Evolutionary conservation across 129 eudicot species (phyloP).

Genomic region (Heracleum sosnowskyi): DNA sequence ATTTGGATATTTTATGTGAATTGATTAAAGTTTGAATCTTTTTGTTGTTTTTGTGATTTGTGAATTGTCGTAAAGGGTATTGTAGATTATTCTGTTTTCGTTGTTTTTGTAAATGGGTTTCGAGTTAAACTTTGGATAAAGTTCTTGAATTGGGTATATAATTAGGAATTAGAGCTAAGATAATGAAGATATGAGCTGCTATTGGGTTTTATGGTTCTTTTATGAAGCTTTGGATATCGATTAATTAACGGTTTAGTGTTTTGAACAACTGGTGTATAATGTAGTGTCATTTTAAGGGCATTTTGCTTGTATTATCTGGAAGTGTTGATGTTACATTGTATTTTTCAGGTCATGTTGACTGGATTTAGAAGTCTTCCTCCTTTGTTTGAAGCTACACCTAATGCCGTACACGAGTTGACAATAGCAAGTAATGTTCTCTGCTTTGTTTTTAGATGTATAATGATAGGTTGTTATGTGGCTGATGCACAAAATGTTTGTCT

Average conservation of each 20-base stretch:
- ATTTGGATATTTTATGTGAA: background rate
- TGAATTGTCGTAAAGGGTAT: background rate
- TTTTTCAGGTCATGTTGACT: conserved; percentile 55
- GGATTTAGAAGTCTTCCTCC: conserved; percentile 91
- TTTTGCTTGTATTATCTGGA: background rate
- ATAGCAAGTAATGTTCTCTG: conserved; percentile 55
- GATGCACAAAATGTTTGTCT: background rate
- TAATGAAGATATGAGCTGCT: background rate
- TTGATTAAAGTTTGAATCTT: background rate
- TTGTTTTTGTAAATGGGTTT: background rate
- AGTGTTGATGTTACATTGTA: background rate
- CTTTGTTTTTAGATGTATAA: background rate
- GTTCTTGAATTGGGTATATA: background rate
- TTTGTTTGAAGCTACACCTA: conserved; percentile 57
- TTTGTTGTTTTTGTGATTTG: conserved; percentile 1
- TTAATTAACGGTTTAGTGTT: background rate
- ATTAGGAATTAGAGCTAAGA: background rate
- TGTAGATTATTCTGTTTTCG: background rate
- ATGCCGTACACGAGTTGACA: conserved; percentile 66
- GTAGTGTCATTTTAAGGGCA: background rate
- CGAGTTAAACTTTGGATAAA: background rate
- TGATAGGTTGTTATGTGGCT: background rate
- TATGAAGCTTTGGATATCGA: background rate
- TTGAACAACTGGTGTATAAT: background rate
- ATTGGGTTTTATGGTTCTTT: background rate